Evolutionary conservation across 768 basidiomycete species (phyloP), one percentile per base, ranked within the genome.

Genomic region (Tulasnella sp.): DNA sequence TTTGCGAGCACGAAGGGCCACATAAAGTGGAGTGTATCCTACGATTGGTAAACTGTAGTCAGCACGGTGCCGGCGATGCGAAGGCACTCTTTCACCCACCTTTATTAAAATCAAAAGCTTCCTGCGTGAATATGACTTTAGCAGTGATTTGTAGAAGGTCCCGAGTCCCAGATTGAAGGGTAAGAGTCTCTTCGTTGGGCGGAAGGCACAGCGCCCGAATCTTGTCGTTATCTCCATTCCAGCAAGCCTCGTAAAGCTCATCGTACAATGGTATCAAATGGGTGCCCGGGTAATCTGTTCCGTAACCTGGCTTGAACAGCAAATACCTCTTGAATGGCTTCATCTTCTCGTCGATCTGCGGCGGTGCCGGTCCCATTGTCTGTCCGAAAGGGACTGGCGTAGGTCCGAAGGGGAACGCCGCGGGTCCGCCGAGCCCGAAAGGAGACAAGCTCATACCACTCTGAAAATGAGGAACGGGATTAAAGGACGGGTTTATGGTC

Each of bases 231-330:
- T 90, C 86, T 1, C 90, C 90, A 5, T 81, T 80, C 81, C 85
- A 88, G 81, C 87, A 89, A 4, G 90, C 90, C 79, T 89, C 88
- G 80, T 84, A 90, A 0, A 91, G 85, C 79, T 89, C 87, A 71
- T 90, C 87, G 80, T 90, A 91, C 1, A 81, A 78, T 20, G 82
- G 77, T 26, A 82, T 82, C 57, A 86, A 80, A 79, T 85, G 84
- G 23, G 82, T 73, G 3, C 87, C 84, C 6, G 74, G 16, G 29
- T 77, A 75, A 61, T 15, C 26, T 29, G n/a, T 13, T 32, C 46
- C 16, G 3, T 35, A 46, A 3, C 6, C 2, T 6, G 4, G 40
- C 37, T 5, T 32, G 18, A 74, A 51, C 44, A 42, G n/a, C 1
- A 5, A 3, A 46, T 74, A 74, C 37, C 44, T 46, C 40, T 44